Conservation (phyloP, 2,329 filamentous ascomycete species). For the Cryphonectria japonica region DNA sequence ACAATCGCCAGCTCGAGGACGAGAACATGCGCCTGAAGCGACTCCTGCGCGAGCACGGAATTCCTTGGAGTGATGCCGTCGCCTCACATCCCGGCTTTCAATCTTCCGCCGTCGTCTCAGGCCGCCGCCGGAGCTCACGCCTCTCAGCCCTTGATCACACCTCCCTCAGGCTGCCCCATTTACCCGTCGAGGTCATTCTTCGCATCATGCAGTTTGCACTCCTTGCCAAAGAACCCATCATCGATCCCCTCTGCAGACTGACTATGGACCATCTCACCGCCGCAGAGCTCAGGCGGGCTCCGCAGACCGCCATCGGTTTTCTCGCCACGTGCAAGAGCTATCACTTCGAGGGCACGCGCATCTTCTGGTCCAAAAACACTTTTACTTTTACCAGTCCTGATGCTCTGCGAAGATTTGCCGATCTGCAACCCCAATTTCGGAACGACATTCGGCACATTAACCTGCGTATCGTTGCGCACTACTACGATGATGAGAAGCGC, state of each 20-base stretch:
- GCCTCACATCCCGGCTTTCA: conserved; percentile 40
- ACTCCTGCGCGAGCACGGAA: conserved; percentile 55
- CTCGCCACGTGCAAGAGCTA: conserved; percentile 56
- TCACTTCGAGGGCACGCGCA: conserved; percentile 51
- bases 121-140: conserved; percentile 37
- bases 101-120: conserved; percentile 33
- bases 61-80: conserved; percentile 51
- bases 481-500: conserved; percentile 56
- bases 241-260: conserved; percentile 56
- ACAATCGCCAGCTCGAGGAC: conserved; percentile 50
- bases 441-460: conserved; percentile 50
- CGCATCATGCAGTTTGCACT: conserved; percentile 56
- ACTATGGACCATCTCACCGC: conserved; percentile 48
- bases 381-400: conserved; percentile 60
- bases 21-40: conserved; percentile 56
- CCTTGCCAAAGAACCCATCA: conserved; percentile 52
- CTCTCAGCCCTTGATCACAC: conserved; percentile 32
- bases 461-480: conserved; percentile 58
- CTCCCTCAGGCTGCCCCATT: conserved; percentile 41
- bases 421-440: conserved; percentile 48
- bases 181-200: conserved; percentile 58
- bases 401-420: conserved; percentile 53
- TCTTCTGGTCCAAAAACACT: conserved; percentile 56
- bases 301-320: conserved; percentile 57
- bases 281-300: conserved; percentile 47